Evolutionary conservation across 2,329 filamentous ascomycete genomes (phyloP), one percentile per base, ranked within the genome.

Genomic region (Ilyonectria sp.): DNA sequence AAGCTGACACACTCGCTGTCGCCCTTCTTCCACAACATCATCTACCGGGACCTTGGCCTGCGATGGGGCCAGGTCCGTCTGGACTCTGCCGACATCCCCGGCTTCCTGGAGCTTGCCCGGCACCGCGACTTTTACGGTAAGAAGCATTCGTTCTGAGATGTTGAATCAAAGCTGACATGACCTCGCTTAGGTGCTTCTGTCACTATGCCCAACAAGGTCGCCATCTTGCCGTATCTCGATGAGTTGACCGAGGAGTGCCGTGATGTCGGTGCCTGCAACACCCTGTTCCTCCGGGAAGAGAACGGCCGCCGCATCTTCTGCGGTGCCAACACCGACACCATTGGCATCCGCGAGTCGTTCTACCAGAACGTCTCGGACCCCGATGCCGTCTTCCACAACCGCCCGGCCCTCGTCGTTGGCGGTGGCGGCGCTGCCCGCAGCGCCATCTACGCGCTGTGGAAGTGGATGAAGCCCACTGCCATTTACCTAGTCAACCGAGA

Each of bases 191-290:
- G 91, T 61, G 89, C 91, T 23, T 90, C 91, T 4, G 90, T 95
- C 43, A 95, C 93, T 21, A 96, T 95, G 93, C 93, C 93, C 0
- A 91, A 94, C 84, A 95, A 96, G 80, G 89, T 95, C 29, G 86
- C 89, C 73, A 94, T 95, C 77, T 88, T 95, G 67, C 85, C 89
- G 0, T 86, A 93, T 72, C 86, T 95, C 9, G 93, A 95, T 76
- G 88, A 91, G 60, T 83, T 95, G 43, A 94, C 92, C 7, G 86
- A 89, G 23, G 92, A 94, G 80, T 93, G 90, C 72, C 86, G 87
- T 56, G 90, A 91, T 40, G 91, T 94, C 23, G 93, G 93, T 54
- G 93, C 93, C 57, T 91, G 92, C 80, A 95, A 96, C 84, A 96
- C 93, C 1, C 86, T 95, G 59, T 95, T 92, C 82, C 79, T 93